Base-by-base conservation (phyloP, 208 protist genomes). In the Herpetomonas muscarum region DNA sequence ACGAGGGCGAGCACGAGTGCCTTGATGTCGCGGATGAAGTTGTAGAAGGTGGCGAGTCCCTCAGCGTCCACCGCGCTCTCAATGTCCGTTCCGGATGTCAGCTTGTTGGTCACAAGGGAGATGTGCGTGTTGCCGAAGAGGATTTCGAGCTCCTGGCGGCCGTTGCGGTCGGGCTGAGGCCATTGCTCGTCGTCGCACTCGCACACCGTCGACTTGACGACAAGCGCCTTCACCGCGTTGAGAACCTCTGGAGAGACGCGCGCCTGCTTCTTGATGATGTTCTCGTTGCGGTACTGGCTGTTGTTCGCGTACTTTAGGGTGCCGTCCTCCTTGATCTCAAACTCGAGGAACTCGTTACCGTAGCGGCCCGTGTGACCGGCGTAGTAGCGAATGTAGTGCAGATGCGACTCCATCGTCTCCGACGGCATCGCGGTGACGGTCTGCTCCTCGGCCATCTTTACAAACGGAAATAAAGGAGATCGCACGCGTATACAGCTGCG, bases 321-420 rank as follows among this genome's bases (percentile, higher is more conserved):
- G 26, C 88, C 88, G 53, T 85, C 81, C 22, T 88, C 79, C 19
- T 80, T 61, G 31, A 95, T 70, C 28, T 91, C 83, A 55, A 92
- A 95, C 51, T 95, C 85, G 0, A 92, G 59, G 68, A 95, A 92
- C 70, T 95, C 85, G 55, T 90, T 92, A n/a, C 88, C 88, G 61
- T 92, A 92, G 22, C 85, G 79, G 25, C 88, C 88, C 12, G 79
- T 87, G 56, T 95, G 88, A 1, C 88, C 88, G 0, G 81, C 79
- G 69, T 88, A 95, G 61, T 92, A 95, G 28, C 88, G 81, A 17
- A 95, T 47, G 61, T 90, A 90, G 62, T 91, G 65, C 19, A 94
- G 64, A 28, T 70, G 70, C 1, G 87, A 91, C 32, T 82, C 62
- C 63, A 86, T 74, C 25, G 73, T 81, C 69, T 91, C 87, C 17